Percentiles rank a stretch among this genome's conserved stretches.
These are phyloP conservation scores for Nymphaea thermarum DNA, from an alignment of 164 flowering plant genomes.

Conservation along the genomic window DNA sequence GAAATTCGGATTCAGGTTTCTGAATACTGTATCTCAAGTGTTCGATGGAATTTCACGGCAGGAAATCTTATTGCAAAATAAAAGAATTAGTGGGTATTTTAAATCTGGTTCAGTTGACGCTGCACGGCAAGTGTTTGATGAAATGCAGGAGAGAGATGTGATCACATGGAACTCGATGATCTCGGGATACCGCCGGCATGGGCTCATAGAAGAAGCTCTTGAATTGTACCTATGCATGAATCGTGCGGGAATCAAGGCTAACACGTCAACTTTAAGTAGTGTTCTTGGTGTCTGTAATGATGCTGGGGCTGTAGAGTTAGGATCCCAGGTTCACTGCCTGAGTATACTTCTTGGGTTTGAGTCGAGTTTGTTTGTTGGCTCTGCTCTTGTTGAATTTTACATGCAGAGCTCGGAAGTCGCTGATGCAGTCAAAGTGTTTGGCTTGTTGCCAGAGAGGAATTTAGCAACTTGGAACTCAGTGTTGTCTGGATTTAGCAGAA, in stretches of 20 bases:
- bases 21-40: background rate
- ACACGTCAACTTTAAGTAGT: constrained; percentile 40
- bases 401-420: constrained; percentile 23
- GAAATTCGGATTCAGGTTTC: background rate
- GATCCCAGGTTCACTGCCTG: constrained; percentile 50
- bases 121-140: constrained; percentile 41
- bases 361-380: constrained; percentile 38
- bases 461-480: constrained; percentile 51
- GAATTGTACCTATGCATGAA: constrained; percentile 38
- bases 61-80: background rate
- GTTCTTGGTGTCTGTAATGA: constrained; percentile 35
- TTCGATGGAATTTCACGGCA: background rate
- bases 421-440: constrained; percentile 32
- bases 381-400: constrained; percentile 48
- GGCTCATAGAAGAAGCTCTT: constrained; percentile 23
- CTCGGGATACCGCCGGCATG: constrained; percentile 31
- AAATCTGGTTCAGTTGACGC: constrained; percentile 28
- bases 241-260: constrained; percentile 36
- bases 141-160: constrained; percentile 42
- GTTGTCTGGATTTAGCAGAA: constrained; percentile 40
- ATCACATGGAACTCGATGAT: constrained; percentile 53
- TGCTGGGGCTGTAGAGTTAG: constrained; percentile 29
- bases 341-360: constrained; percentile 36
- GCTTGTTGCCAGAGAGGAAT: constrained; percentile 37
- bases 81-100: constrained; percentile 2